Evolutionary conservation across 164 flowering plant species (phyloP).

Genomic region (Dillenia suffruticosa): DNA sequence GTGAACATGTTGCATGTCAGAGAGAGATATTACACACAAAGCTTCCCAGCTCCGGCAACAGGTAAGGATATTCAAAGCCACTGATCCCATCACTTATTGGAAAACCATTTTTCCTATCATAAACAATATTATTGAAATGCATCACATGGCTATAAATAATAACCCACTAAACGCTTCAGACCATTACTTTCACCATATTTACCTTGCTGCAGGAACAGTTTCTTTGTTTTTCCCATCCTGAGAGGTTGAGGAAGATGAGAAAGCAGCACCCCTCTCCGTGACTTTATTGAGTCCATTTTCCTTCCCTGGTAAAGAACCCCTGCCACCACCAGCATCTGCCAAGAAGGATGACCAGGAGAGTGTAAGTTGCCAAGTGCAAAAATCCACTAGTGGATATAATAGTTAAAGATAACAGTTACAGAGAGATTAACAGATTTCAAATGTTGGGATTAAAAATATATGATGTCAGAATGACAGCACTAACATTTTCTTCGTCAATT

Average conservation of each 20-base stretch:
- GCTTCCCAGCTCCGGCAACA: not conserved
- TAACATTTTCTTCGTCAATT: not conserved
- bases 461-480: not conserved
- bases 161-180: not conserved
- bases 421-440: not conserved
- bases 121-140: not conserved
- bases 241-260: conserved; percentile 21
- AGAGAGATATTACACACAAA: not conserved
- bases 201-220: conserved; percentile 33
- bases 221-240: conserved; percentile 45
- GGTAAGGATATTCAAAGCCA: not conserved
- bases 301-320: conserved; percentile 36
- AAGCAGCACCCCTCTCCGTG: conserved; percentile 31
- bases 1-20: not conserved
- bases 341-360: conserved; percentile 7
- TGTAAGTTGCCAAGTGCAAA: not conserved
- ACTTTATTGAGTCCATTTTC: conserved; percentile 46
- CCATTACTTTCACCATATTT: conserved; percentile 1
- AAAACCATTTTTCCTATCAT: not conserved
- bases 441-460: too few relatives aligned
- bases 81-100: too few relatives aligned
- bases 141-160: not conserved
- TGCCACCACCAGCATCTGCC: conserved; percentile 67
- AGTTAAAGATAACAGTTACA: not conserved
- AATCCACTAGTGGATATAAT: not conserved